Conservation (phyloP, 768 basidiomycete species). For the Russula vinacea region DNA sequence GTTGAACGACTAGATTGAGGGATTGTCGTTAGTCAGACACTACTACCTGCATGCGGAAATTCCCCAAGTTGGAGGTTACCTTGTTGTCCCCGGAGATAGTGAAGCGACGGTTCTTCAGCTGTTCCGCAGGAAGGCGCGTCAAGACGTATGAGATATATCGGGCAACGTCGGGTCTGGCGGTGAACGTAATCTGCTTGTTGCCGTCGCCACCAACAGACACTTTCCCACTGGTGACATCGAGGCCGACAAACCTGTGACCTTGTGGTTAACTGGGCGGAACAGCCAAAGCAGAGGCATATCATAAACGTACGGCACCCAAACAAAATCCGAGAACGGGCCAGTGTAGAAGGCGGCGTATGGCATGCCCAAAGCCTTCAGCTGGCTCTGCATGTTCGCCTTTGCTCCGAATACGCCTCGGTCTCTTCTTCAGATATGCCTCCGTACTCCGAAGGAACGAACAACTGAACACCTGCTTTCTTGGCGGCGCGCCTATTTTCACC, state of each 20-base stretch:
- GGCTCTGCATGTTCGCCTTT: conserved; percentile 8
- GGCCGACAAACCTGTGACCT: conserved; percentile 5
- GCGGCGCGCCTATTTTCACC: conserved; percentile 18
- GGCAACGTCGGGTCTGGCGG: conserved; percentile 26
- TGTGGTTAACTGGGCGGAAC: background rate
- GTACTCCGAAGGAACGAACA: conserved; percentile 26
- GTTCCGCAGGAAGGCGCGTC: conserved; percentile 24
- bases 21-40: background rate
- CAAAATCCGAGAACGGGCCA: conserved; percentile 22
- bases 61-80: conserved; percentile 8
- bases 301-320: conserved; percentile 12
- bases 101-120: conserved; percentile 18
- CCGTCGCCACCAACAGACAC: conserved; percentile 28
- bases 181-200: conserved; percentile 28
- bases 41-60: too few relatives aligned
- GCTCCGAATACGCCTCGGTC: conserved; percentile 12
- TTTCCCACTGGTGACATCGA: conserved; percentile 24
- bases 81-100: conserved; percentile 18
- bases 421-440: conserved; percentile 19
- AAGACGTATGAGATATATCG: conserved; percentile 27
- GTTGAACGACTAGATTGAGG: conserved; percentile 25
- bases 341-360: conserved; percentile 30
- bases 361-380: conserved; percentile 22
- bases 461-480: conserved; percentile 17
- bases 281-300: background rate